Conservation (phyloP, 1,139 yeast species). For the Debaryomycetaceae sp. region DNA sequence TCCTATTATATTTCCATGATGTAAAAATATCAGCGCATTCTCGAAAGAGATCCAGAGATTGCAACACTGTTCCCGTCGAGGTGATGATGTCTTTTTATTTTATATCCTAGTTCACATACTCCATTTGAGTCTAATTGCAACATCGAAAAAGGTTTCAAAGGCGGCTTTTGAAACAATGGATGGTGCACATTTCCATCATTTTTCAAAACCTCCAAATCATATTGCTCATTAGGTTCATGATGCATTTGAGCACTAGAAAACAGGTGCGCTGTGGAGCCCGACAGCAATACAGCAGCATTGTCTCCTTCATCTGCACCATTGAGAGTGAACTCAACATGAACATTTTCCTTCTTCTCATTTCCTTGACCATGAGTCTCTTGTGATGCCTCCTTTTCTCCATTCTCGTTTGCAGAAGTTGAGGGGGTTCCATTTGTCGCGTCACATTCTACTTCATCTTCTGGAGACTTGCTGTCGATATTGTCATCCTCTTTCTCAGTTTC, state of each 20-base stretch:
- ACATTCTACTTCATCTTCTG: not conserved
- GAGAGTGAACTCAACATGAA: not conserved
- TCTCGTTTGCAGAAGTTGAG: not conserved
- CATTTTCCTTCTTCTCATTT: not conserved
- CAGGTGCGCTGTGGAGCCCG: not conserved
- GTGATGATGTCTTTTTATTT: slow-evolving; percentile 44
- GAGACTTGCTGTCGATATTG: not conserved
- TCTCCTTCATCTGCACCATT: not conserved
- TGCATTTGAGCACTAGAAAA: not conserved
- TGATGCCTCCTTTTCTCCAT: not conserved
- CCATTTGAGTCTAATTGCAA: slow-evolving; percentile 31
- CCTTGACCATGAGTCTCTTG: not conserved
- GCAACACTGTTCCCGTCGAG: slow-evolving; percentile 35
- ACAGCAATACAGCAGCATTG: not conserved
- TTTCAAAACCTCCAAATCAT: not conserved
- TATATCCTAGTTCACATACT: slow-evolving; percentile 43
- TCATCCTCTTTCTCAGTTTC: slow-evolving; percentile 4
- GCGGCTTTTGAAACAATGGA: not conserved
- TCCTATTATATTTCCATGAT: no score
- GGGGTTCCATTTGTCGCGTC: not conserved
- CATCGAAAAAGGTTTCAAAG: slow-evolving; percentile 11
- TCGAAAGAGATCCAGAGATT: slow-evolving; percentile 23
- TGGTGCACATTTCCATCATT: not conserved
- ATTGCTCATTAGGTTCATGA: not conserved
- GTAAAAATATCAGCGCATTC: slow-evolving; percentile 13